Evolutionary conservation across 2,329 filamentous ascomycete species (phyloP), one percentile per base, ranked within the genome.

Genomic region (Cyphellophora attinorum): DNA sequence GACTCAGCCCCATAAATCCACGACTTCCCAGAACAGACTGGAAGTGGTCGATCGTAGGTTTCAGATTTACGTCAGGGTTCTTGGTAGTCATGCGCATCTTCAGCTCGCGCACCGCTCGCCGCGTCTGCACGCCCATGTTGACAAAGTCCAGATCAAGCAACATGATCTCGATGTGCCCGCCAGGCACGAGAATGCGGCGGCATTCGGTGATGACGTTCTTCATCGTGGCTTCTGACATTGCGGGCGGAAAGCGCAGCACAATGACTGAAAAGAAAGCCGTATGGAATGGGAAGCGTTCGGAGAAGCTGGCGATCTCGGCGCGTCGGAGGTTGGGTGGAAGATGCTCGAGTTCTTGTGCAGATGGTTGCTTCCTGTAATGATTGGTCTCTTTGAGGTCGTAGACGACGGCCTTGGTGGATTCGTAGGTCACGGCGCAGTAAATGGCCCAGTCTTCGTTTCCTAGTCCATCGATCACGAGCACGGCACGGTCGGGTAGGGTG

Each of bases 371-470:
- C 11, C 18, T 31, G 61, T 55, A 2, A 53, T 62, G 34, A 56
- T 59, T 40, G 4, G 53, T 54, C 13, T 56, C 55, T 18, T 45
- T 47, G 19, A 68, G 48, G 34, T 57, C 63, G 46, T 67, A 65
- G 3, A 68, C 55, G 14, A 57, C 57, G 0, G 62, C 61, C 37
- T 57, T 54, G 27, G 41, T 37, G 11, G 34, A 29, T 5, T 62
- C 60, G 35, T 68, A 68, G 2, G 63, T 65, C 31, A 68, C 50
- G 11, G 65, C 61, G 45, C 65, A 68, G 44, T 68, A 68, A 44
- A 65, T 67, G 6, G 65, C 68, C 65, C 65, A 68, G 38, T 68
- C 65, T 35, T 67, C 63, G 34, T 67, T 67, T n/a, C 63, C 64
- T 12, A 68, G 51, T 10, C 65, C 65, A 41, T 68, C 65, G 29